Evolutionary conservation across 1,284 basidiomycete species (phyloP), one percentile per base, ranked within the genome.

Genomic region (Boletus smithii): DNA sequence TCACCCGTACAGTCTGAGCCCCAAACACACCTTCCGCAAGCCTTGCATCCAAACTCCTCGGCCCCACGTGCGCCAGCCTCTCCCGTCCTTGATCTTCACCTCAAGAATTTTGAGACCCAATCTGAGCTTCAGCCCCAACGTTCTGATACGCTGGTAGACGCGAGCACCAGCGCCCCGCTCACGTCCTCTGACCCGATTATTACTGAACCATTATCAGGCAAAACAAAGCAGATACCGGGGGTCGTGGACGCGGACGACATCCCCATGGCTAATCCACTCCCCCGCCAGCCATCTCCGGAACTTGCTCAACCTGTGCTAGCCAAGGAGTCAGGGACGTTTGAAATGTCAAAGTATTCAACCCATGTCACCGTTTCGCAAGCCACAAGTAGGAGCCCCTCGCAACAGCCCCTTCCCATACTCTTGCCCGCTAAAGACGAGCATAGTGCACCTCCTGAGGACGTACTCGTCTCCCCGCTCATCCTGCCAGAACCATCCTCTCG

Each of bases 381-480:
- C 34, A 36, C 44, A n/a, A 46, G 44, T 22, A 38, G 41, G 16
- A 59, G 45, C 20, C 31, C 48, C 24, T 47, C 51, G 18, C 55
- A 50, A 20, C 37, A 31, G 8, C 36, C 48, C 29, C 44, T 49
- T 26, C 26, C 27, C n/a, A n/a, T 37, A 20, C 27, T 9, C 34
- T 24, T 30, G 1, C 41, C 38, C n/a, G 13, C 37, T 17, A 40
- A 52, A 44, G 44, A 43, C 33, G 50, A 52, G 17, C 23, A 26
- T 3, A n/a, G 27, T 33, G 11, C 16, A 29, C 38, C 37, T n/a
- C 31, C 29, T 3, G 29, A 41, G 17, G 37, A 42, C 8, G 16
- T 27, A 22, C 27, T 18, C 14, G 31, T 37, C 4, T 17, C 48
- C 26, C 18, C 46, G 5, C 33, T 26, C 17, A 35, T 23, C 36